Evolutionary conservation across 78 protist genomes (phyloP).

Genomic region (Dictyostelium brefeldianum): DNA sequence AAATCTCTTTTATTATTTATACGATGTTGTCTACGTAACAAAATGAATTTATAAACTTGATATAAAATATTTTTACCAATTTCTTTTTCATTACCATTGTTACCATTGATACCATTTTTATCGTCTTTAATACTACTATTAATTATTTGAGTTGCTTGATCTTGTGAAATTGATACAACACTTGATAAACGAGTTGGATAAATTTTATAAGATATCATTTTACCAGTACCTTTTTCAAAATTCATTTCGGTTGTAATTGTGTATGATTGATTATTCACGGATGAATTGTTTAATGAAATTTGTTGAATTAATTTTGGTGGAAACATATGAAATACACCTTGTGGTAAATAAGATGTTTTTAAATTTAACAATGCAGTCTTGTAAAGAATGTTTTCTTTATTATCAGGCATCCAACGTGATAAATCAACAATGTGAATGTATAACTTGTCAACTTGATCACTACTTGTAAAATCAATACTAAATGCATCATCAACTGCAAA

Average conservation of each 20-base stretch:
- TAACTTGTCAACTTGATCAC: background rate
- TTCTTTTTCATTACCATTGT: no score
- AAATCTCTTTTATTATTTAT: background rate
- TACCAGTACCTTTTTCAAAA: background rate
- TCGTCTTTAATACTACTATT: background rate
- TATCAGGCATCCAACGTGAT: constrained; percentile 19
- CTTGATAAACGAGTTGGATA: constrained; percentile 7
- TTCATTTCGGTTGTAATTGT: constrained; percentile 24
- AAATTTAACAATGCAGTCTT: background rate
- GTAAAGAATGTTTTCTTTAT: background rate
- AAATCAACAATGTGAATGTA: constrained; percentile 45
- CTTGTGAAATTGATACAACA: background rate
- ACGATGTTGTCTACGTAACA: background rate
- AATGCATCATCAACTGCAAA: constrained; percentile 48
- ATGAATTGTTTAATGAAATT: constrained; percentile 2
- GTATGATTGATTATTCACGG: background rate
- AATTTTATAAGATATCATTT: background rate
- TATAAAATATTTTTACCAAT: constrained; percentile 1
- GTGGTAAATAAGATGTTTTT: background rate
- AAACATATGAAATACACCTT: constrained; percentile 21
- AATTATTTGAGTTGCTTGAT: background rate
- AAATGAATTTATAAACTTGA: background rate
- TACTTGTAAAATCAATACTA: background rate
- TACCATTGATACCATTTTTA: no score
- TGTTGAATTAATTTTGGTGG: background rate